These are phyloP conservation scores for Cardamine chenopodiifolia DNA, from an alignment of 345 rosid species.

Conservation along the genomic window DNA sequence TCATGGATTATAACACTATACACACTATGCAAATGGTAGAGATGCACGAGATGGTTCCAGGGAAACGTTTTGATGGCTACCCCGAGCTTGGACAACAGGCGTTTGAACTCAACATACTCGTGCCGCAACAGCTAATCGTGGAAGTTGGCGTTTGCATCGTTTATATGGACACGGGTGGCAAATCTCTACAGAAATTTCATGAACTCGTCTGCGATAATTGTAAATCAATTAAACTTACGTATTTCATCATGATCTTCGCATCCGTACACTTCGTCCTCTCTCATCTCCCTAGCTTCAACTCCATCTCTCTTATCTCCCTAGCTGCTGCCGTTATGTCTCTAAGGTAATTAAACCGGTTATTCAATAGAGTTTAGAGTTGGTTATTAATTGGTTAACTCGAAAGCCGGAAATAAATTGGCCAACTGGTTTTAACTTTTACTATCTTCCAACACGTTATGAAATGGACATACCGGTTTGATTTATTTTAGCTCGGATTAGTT, in stretches of 20 bases:
- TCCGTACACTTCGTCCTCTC: conserved; percentile 73
- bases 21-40: conserved; percentile 90
- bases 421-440: background rate
- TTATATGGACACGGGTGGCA: conserved; percentile 83
- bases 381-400: background rate
- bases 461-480: too few relatives aligned
- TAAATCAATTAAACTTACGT: conserved; percentile 55
- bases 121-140: conserved; percentile 72
- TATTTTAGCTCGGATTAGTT: too few relatives aligned
- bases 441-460: background rate
- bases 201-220: conserved; percentile 49
- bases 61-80: conserved; percentile 71
- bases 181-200: conserved; percentile 63
- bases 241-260: conserved; percentile 78
- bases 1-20: conserved; percentile 79
- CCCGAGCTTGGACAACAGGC: conserved; percentile 86
- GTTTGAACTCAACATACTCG: conserved; percentile 74
- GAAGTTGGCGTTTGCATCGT: conserved; percentile 68
- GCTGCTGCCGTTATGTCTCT: conserved; percentile 83
- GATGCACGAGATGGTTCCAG: conserved; percentile 89
- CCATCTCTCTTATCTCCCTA: conserved; percentile 68
- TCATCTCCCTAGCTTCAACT: conserved; percentile 81
- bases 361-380: background rate
- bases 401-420: too few relatives aligned
- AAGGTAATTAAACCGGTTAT: conserved; percentile 47